Base-by-base conservation (phyloP, 2,329 filamentous ascomycete species). In the Fusarium devonianum region DNA sequence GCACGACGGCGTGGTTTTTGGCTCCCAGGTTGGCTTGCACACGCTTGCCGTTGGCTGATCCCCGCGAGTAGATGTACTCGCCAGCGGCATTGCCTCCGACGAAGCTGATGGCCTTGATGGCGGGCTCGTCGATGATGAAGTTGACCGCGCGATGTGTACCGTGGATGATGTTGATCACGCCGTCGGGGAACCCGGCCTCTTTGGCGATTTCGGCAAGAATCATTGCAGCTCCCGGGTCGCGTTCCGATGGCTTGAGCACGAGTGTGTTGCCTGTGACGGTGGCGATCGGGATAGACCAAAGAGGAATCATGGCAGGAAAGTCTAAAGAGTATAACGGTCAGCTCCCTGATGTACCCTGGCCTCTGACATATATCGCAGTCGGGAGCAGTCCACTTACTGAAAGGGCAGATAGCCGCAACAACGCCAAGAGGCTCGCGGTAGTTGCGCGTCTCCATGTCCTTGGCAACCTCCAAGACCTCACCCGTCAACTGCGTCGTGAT, bases 231-330 rank as follows among this genome's bases (percentile, higher is more conserved):
- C 88, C 88, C 4, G 88, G 88, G 65, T 90, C 88, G 49, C 88
- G 81, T 75, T 92, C 88, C 1, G 88, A 91, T 3, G 88, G 88
- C 79, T 92, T 92, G 63, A 92, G 77, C 56, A 92, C 80, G 49
- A 89, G 76, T 7, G 87, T 90, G 75, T 92, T 92, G 43, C 88
- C 88, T 11, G 86, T 89, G 16, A 90, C 81, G n/a, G 87, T 87
- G 32, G 88, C 88, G 62, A 91, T 86, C 12, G 88, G 88, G 49
- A 92, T 89, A 50, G 82, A 89, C 88, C 88, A 92, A 16, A 92
- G 78, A 2, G 88, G 88, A 69, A 92, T 92, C 88, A 92, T 92
- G 58, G 88, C 88, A 23, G 88, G 88, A 75, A 92, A 92, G 76
- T 91, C 84, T 88, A 19, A 14, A 25, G 14, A 29, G 11, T 11